Evolutionary conservation across 768 basidiomycete genomes (phyloP).

Genomic region (Amanita molliuscula): DNA sequence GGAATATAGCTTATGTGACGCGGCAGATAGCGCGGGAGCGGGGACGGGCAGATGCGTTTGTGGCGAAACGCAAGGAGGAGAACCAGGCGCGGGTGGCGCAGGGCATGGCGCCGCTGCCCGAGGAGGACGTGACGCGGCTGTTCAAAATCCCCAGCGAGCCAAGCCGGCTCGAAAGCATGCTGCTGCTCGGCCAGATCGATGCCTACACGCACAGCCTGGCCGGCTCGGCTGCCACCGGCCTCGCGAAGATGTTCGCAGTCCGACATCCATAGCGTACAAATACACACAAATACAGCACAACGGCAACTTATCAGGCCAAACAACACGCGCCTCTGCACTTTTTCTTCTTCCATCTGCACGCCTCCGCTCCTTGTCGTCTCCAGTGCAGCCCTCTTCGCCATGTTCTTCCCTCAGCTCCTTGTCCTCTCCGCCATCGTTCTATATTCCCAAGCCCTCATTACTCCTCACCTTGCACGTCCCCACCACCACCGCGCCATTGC

Average conservation of each 20-base stretch:
- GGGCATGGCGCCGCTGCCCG: constrained; percentile 78
- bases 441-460: constrained; percentile 26
- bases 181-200: constrained; percentile 82
- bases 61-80: constrained; percentile 85
- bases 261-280: constrained; percentile 20
- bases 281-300: neutral
- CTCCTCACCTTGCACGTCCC: constrained; percentile 28
- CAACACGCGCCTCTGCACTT: constrained; percentile 1
- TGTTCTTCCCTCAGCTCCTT: constrained; percentile 35
- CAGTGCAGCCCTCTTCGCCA: constrained; percentile 15
- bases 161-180: constrained; percentile 77
- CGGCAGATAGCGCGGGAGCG: constrained; percentile 87
- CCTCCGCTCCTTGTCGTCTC: constrained; percentile 7
- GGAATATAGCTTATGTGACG: constrained; percentile 80
- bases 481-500: constrained; percentile 30
- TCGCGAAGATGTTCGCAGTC: constrained; percentile 84
- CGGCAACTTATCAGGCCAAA: neutral
- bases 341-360: constrained; percentile 6
- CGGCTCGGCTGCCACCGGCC: constrained; percentile 44
- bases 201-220: constrained; percentile 73
- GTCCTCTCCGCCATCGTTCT: constrained; percentile 33
- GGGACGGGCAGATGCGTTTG: constrained; percentile 63
- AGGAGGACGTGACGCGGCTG: constrained; percentile 74
- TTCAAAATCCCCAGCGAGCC: constrained; percentile 89
- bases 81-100: constrained; percentile 69